A percentile compares a stretch with the other conserved stretches of the same genome.
These are phyloP conservation scores for Rhytidhysteron rufulum DNA, from an alignment of 2,329 filamentous ascomycete species.

Conservation along the genomic window DNA sequence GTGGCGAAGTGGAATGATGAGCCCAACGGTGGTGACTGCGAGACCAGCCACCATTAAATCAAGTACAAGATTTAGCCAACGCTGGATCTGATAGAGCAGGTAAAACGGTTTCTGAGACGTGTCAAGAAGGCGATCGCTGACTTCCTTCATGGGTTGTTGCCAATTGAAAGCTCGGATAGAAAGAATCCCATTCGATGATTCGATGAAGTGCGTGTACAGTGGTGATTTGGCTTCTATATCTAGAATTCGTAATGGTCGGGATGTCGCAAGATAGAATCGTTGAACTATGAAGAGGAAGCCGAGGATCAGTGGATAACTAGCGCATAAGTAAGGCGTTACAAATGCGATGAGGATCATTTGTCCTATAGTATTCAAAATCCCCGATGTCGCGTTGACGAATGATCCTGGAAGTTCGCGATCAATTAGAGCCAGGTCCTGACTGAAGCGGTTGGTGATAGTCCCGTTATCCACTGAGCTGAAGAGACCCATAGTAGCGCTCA, in stretches of 20 bases:
- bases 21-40: conserved; percentile 24
- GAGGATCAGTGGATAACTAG: conserved; percentile 61
- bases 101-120: conserved; percentile 36
- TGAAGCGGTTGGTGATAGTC: conserved; percentile 37
- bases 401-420: conserved; percentile 33
- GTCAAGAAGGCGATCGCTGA: conserved; percentile 20
- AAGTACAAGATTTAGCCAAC: conserved; percentile 34
- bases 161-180: conserved; percentile 49
- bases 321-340: conserved; percentile 71
- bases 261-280: conserved; percentile 51
- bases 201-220: conserved; percentile 48
- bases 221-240: conserved; percentile 47
- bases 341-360: conserved; percentile 68
- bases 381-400: background rate
- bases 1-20: conserved; percentile 38
- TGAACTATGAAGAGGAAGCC: conserved; percentile 63
- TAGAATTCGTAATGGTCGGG: conserved; percentile 44
- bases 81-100: conserved; percentile 35
- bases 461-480: conserved; percentile 34
- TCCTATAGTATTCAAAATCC: conserved; percentile 1
- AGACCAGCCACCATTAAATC: conserved; percentile 27
- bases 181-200: conserved; percentile 42
- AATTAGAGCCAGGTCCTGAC: conserved; percentile 39
- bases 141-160: conserved; percentile 14
- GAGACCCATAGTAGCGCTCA: background rate